Conservation (phyloP, 495 filamentous ascomycete species). For the Chaetomium tenue region DNA sequence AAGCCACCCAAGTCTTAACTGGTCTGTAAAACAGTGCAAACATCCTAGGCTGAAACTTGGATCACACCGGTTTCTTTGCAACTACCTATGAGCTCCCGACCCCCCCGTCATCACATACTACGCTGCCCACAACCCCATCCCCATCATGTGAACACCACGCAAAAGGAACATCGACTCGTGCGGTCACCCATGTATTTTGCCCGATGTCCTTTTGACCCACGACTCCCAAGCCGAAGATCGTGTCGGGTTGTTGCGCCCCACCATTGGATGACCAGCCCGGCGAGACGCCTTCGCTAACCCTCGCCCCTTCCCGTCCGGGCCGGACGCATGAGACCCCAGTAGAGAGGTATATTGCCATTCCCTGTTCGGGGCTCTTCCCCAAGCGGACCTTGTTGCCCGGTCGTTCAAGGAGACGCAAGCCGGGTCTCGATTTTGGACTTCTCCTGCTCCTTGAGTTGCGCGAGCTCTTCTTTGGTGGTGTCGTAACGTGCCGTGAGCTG, state of each 20-base stretch:
- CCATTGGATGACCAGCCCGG: slow-evolving; percentile 17
- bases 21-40: slow-evolving; percentile 9
- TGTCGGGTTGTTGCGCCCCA: background rate
- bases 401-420: slow-evolving; percentile 42
- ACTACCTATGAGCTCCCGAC: slow-evolving; percentile 4
- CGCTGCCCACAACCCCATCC: background rate
- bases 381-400: slow-evolving; percentile 1
- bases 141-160: background rate
- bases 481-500: slow-evolving; percentile 71
- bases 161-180: background rate
- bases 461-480: slow-evolving; percentile 74
- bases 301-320: slow-evolving; percentile 17
- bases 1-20: slow-evolving; percentile 9
- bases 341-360: background rate
- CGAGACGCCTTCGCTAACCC: slow-evolving; percentile 4
- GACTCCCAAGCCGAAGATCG: slow-evolving; percentile 4
- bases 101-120: background rate
- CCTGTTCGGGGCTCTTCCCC: background rate
- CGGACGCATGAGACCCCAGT: slow-evolving; percentile 16
- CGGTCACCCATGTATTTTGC: background rate
- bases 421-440: slow-evolving; percentile 70
- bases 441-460: slow-evolving; percentile 63
- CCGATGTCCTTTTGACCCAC: background rate
- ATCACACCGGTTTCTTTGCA: slow-evolving; percentile 12
- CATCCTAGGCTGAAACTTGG: background rate